These are phyloP conservation scores for Stereum hirsutum DNA, from an alignment of 1,284 basidiomycete genomes.

Conservation along the genomic window DNA sequence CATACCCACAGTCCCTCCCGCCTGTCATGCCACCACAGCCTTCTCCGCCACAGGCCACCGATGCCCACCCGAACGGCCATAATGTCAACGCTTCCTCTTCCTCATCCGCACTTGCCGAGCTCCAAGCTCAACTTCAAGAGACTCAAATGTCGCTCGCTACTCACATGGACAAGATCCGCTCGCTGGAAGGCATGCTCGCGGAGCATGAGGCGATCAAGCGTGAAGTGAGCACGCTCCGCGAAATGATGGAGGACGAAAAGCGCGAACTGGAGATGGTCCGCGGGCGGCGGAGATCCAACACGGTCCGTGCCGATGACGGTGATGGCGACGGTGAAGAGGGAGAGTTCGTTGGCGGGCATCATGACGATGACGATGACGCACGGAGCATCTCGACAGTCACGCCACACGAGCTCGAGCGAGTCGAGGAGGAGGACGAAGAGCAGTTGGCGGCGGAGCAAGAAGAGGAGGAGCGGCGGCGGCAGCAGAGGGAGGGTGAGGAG, in stretches of 20 bases:
- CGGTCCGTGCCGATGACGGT: conserved; percentile 16
- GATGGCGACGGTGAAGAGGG: conserved; percentile 28
- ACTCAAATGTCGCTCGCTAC: conserved; percentile 75
- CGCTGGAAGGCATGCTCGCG: conserved; percentile 74
- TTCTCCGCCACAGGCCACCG: conserved; percentile 15
- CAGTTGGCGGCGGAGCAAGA: conserved; percentile 36
- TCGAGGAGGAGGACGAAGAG: conserved; percentile 70
- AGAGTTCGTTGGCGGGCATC: no score
- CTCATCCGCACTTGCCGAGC: conserved; percentile 36
- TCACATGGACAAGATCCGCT: conserved; percentile 82
- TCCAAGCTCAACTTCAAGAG: conserved; percentile 81
- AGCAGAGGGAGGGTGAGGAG: no score
- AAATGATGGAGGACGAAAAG: conserved; percentile 57
- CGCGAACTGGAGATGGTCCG: conserved; percentile 23
- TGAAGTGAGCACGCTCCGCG: conserved; percentile 68
- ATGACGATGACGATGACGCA: conserved; percentile 45
- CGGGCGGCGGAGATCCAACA: conserved; percentile 13
- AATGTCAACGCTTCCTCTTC: conserved; percentile 11
- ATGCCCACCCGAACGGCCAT: no score
- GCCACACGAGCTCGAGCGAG: conserved; percentile 61
- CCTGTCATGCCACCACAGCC: conserved; percentile 50
- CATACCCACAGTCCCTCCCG: conserved; percentile 56
- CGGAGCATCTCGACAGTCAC: conserved; percentile 55
- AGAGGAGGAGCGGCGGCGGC: conserved; percentile 36
- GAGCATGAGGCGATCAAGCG: conserved; percentile 84